Conservation (phyloP, 306 rosid genomes). For the Sesbania bispinosa region DNA sequence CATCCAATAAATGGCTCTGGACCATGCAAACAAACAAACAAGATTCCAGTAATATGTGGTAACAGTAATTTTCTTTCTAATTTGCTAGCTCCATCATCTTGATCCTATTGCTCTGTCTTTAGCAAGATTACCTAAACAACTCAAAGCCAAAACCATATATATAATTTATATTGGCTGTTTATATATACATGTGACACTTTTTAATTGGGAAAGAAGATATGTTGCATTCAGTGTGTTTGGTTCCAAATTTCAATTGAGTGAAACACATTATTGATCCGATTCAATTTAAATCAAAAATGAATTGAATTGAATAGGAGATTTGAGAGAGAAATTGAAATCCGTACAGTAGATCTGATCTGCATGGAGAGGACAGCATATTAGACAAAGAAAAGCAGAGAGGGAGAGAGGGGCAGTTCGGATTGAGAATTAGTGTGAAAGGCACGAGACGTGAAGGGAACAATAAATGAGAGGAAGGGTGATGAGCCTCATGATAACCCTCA, state of each 20-base stretch:
- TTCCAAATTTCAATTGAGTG: too few relatives aligned
- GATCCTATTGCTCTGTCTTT: background rate
- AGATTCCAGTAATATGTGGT: slow-evolving; percentile 36
- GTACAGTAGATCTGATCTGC: slow-evolving; percentile 12
- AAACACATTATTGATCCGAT: too few relatives aligned
- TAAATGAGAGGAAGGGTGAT: slow-evolving; percentile 54
- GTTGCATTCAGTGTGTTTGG: too few relatives aligned
- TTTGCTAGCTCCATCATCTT: background rate
- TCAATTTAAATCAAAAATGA: too few relatives aligned
- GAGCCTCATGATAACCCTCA: slow-evolving; percentile 91
- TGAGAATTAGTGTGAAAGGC: slow-evolving; percentile 88
- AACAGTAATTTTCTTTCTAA: slow-evolving; percentile 18
- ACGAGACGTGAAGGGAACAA: slow-evolving; percentile 55
- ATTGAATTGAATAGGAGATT: too few relatives aligned
- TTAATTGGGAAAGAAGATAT: too few relatives aligned
- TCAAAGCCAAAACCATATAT: too few relatives aligned
- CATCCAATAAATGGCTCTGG: slow-evolving; percentile 37
- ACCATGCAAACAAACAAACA: slow-evolving; percentile 32
- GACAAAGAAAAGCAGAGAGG: slow-evolving; percentile 39
- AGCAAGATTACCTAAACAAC: too few relatives aligned
- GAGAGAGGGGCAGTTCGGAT: slow-evolving; percentile 84
- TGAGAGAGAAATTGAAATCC: background rate
- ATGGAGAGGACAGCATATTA: slow-evolving; percentile 20
- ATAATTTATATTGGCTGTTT: too few relatives aligned
- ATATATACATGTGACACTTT: too few relatives aligned